Evolutionary conservation across 176 grass and related monocot species (phyloP).

Genomic region (Bolboschoenus planiculmis): DNA sequence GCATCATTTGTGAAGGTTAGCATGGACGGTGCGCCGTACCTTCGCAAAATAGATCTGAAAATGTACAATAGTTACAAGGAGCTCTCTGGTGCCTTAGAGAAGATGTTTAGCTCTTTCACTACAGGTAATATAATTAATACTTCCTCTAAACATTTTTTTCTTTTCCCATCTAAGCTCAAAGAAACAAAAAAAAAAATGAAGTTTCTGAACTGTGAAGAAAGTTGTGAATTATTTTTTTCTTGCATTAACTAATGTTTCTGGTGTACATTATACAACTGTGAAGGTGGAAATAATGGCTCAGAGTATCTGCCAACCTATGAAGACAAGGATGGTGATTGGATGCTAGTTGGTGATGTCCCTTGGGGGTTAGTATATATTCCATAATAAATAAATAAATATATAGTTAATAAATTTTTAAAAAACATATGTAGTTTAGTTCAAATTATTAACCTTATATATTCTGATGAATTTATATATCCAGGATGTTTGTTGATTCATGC

Average conservation of each 20-base stretch:
- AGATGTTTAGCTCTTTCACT: constrained; percentile 87
- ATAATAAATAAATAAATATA: neutral
- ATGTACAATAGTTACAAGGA: constrained; percentile 88
- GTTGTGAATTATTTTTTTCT: neutral
- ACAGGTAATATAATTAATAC: constrained; percentile 27
- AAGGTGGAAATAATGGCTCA: constrained; percentile 39
- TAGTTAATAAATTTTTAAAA: neutral
- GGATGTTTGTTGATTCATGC: constrained; percentile 99
- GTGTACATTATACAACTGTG: constrained; percentile 1
- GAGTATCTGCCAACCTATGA: constrained; percentile 87
- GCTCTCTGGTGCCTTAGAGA: constrained; percentile 71
- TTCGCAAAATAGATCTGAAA: constrained; percentile 91
- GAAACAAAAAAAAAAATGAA: neutral
- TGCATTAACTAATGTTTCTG: constrained; percentile 1
- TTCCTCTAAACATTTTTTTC: neutral
- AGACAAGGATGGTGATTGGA: constrained; percentile 98
- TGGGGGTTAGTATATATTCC: constrained; percentile 62
- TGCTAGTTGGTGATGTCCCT: constrained; percentile 90
- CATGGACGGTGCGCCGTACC: constrained; percentile 93
- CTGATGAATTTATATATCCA: constrained; percentile 32
- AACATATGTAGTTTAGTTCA: neutral
- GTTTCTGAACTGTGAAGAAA: neutral
- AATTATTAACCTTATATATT: constrained; percentile 21
- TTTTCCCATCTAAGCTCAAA: neutral
- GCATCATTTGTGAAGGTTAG: constrained; percentile 83